Evolutionary conservation across 1,284 basidiomycete species (phyloP).

Genomic region (Ceratobasidium sp.): DNA sequence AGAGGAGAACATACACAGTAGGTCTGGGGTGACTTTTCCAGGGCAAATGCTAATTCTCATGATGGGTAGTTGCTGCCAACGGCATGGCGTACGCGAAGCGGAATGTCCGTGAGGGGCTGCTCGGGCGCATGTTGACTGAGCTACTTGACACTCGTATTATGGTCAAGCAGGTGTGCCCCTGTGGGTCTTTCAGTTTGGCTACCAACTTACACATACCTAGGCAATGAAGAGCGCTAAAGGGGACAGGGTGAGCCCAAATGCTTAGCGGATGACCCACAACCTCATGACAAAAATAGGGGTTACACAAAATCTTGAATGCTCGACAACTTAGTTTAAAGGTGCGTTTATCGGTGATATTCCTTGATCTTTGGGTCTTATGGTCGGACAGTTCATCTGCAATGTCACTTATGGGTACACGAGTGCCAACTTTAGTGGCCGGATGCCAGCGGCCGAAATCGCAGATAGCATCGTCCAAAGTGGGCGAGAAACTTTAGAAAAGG

Average conservation of each 20-base stretch:
- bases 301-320: constrained; percentile 82
- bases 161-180: constrained; percentile 74
- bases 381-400: constrained; percentile 63
- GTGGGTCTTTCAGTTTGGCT: not conserved
- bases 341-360: constrained; percentile 56
- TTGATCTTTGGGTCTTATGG: not conserved
- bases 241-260: constrained; percentile 69
- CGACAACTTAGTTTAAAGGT: constrained; percentile 90
- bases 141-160: constrained; percentile 96
- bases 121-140: constrained; percentile 93
- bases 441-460: constrained; percentile 98
- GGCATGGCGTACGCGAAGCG: constrained; percentile 94
- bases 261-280: not conserved
- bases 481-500: constrained; percentile 94
- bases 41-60: not conserved
- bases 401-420: constrained; percentile 96
- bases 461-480: constrained; percentile 98
- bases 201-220: not conserved
- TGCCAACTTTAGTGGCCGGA: constrained; percentile 93
- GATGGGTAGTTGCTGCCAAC: constrained; percentile 83
- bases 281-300: constrained; percentile 62
- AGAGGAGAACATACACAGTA: constrained; percentile 79
- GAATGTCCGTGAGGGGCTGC: constrained; percentile 82
- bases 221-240: constrained; percentile 85
- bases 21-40: constrained; percentile 48